phyloP scores from a whole-genome alignment of 768 basidiomycete species.

The Steccherinum ochraceum region DNA sequence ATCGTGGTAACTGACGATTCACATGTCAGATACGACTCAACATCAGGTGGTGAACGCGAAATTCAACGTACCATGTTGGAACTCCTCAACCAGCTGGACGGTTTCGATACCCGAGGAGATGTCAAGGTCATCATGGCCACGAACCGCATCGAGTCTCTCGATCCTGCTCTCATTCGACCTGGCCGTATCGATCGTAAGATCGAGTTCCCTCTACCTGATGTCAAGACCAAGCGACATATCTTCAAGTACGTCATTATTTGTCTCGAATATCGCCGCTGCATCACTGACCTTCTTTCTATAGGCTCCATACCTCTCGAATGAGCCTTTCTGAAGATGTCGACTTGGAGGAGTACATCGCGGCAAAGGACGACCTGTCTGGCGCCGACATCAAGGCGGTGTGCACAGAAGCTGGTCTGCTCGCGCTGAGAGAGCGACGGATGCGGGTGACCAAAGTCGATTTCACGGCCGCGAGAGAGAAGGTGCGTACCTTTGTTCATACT shows the following conservation, averaged over 20 bases:
- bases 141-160: conserved; percentile 93
- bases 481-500: conserved; percentile 26
- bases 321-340: conserved; percentile 83
- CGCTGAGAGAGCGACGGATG: conserved; percentile 92
- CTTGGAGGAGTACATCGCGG: conserved; percentile 91
- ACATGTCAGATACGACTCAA: conserved; percentile 97
- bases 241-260: conserved; percentile 56
- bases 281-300: conserved; percentile 21
- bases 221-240: conserved; percentile 98
- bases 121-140: conserved; percentile 99
- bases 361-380: conserved; percentile 93
- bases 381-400: conserved; percentile 99
- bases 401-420: conserved; percentile 96
- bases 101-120: conserved; percentile 99
- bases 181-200: conserved; percentile 99
- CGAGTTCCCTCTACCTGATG: conserved; percentile 94
- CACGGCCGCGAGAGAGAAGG: conserved; percentile 89
- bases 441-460: conserved; percentile 90
- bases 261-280: background rate
- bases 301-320: conserved; percentile 94
- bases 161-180: conserved; percentile 96
- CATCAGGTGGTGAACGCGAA: conserved; percentile 97
- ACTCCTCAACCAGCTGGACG: conserved; percentile 95
- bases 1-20: background rate
- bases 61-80: conserved; percentile 99